Base-by-base conservation (phyloP, 805 yeast species). In the Lachancea mirantina region DNA sequence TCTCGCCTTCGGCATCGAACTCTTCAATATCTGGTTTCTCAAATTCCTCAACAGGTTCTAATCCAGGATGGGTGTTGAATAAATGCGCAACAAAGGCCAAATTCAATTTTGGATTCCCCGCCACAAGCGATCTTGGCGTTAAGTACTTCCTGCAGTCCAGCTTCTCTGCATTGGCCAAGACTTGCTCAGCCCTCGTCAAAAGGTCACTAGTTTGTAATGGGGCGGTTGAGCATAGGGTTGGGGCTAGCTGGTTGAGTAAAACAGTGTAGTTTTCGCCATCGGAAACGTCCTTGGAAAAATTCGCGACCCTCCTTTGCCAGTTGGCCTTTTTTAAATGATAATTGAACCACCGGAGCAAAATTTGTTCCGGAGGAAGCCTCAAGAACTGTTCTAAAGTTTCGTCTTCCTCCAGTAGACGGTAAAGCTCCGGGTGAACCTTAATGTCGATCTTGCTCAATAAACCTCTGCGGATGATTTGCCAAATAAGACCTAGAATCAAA, bases 401-500 rank as follows among this genome's bases (percentile, higher is more conserved):
- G 59, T 89, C 97, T 23, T 89, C 96, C 55, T 88, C 96, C 43
- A 92, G 69, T 42, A 92, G 65, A 49, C 98, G 81, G 64, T 92
- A 92, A 55, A 92, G 73, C 61, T 92, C 98, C 4, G 98, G 98
- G 53, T 92, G 98, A 42, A 79, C 68, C 62, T 89, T 88, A 59
- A 92, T 92, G 61, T 92, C 98, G 56, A 92, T 92, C 64, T 92
- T 92, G 46, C 89, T 75, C 47, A 92, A 76, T 55, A 92, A 68
- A 28, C 98, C 98, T 62, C 96, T 80, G 65, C 98, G 80, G 48
- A 92, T 92, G 51, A 92, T 84, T 67, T 92, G 98, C 97, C 97
- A 88, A 46, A 88, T 80, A 44, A 88, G 68, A 35, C 97, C 97
- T 43, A 89, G 64, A 38, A 88, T 82, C 57, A 88, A 72, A 60